Conservation (phyloP, 352 stramenopile species). For the Globisporangium solare region DNA sequence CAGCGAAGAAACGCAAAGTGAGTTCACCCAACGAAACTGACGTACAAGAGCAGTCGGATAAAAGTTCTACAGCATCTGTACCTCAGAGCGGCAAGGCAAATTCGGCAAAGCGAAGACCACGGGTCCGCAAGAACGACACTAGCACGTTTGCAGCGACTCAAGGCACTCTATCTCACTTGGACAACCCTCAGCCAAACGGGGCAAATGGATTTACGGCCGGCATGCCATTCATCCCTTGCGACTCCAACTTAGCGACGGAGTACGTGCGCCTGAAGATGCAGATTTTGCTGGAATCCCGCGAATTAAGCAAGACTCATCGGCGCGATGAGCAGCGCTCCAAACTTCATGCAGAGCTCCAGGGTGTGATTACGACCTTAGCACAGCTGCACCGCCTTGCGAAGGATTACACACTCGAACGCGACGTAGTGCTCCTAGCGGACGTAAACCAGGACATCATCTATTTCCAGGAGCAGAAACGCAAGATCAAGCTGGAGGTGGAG, state of each 20-base stretch:
- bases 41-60: background rate
- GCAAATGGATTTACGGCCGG: background rate
- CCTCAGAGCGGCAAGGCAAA: background rate
- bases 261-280: slow-evolving; percentile 18
- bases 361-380: slow-evolving; percentile 31
- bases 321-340: slow-evolving; percentile 24
- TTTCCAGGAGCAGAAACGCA: slow-evolving; percentile 35
- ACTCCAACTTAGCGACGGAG: slow-evolving; percentile 13
- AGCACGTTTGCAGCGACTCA: background rate
- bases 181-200: background rate
- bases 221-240: background rate
- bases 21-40: background rate
- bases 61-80: background rate
- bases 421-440: slow-evolving; percentile 20
- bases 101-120: slow-evolving; percentile 2
- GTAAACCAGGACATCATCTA: slow-evolving; percentile 41
- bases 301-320: slow-evolving; percentile 5
- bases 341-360: slow-evolving; percentile 31
- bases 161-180: background rate
- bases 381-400: slow-evolving; percentile 33
- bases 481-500: slow-evolving; percentile 29
- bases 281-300: slow-evolving; percentile 20
- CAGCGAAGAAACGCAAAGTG: slow-evolving; percentile 6
- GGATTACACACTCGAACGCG: slow-evolving; percentile 21
- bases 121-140: background rate